These are phyloP conservation scores for Pythium aquatile DNA, from an alignment of 352 stramenopile species.

Conservation along the genomic window DNA sequence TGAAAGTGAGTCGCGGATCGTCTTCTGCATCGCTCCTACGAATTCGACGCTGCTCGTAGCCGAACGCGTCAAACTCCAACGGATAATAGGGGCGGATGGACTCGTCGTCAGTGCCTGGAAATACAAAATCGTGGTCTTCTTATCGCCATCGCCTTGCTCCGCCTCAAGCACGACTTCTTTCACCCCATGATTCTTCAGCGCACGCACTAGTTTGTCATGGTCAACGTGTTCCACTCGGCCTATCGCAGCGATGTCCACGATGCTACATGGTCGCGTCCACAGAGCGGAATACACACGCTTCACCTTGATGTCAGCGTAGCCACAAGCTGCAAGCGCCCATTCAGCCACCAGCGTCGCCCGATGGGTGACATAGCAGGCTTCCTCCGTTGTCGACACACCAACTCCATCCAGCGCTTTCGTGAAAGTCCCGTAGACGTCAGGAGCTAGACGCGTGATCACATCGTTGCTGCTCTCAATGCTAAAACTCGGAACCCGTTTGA, in stretches of 20 bases:
- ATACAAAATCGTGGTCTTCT: not conserved
- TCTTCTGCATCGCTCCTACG: not conserved
- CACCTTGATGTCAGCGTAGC: not conserved
- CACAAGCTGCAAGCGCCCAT: slow-evolving; percentile 3
- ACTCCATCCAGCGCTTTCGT: slow-evolving; percentile 15
- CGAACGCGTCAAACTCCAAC: not conserved
- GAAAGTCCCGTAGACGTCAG: slow-evolving; percentile 1
- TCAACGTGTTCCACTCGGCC: not conserved
- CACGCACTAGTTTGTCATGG: not conserved
- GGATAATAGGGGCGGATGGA: slow-evolving; percentile 8
- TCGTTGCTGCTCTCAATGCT: not conserved
- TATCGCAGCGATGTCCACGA: slow-evolving; percentile 19
- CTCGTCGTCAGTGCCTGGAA: slow-evolving; percentile 14
- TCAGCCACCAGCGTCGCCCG: slow-evolving; percentile 6
- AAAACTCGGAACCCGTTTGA: slow-evolving; percentile 11
- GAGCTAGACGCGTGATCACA: not conserved
- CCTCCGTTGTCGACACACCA: slow-evolving; percentile 10
- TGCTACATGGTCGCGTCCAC: slow-evolving; percentile 5
- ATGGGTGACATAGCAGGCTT: slow-evolving; percentile 8
- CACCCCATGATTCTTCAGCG: slow-evolving; percentile 2
- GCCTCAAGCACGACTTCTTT: not conserved
- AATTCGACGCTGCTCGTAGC: not conserved
- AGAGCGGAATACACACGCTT: slow-evolving; percentile 13
- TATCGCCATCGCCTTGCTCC: not conserved
- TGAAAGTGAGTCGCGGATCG: not conserved